phyloP scores from a whole-genome alignment of 2,329 filamentous ascomycete genomes.

The Colletotrichum camelliae region DNA sequence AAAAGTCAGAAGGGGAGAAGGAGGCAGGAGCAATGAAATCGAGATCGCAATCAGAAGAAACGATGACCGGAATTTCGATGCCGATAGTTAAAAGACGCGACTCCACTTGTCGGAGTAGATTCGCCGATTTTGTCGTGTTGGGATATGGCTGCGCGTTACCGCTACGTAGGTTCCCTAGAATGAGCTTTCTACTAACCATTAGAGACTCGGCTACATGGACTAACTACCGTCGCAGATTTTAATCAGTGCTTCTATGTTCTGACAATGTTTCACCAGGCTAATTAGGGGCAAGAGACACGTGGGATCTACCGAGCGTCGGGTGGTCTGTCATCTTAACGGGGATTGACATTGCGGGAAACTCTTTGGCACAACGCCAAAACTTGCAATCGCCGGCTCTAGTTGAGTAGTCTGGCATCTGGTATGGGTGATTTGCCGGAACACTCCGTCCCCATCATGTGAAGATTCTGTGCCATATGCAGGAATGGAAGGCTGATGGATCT shows the following conservation, averaged over 20 bases:
- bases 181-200: not conserved
- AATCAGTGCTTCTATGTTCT: not conserved
- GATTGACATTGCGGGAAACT: not conserved
- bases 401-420: not conserved
- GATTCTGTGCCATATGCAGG: not conserved
- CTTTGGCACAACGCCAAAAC: not conserved
- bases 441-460: not conserved
- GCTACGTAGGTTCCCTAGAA: not conserved
- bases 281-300: not conserved
- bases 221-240: not conserved
- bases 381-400: not conserved
- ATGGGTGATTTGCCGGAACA: not conserved
- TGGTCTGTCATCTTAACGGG: not conserved
- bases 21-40: fast-evolving
- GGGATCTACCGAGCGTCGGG: not conserved
- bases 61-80: not conserved
- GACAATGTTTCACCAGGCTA: not conserved
- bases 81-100: not conserved
- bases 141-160: not conserved
- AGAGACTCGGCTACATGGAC: not conserved
- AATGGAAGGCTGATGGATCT: not conserved
- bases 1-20: too few relatives aligned
- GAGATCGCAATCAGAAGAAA: not conserved
- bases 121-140: not conserved
- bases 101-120: not conserved